Conservation (phyloP, 148 eudicot species). For the Arbutus unedo region DNA sequence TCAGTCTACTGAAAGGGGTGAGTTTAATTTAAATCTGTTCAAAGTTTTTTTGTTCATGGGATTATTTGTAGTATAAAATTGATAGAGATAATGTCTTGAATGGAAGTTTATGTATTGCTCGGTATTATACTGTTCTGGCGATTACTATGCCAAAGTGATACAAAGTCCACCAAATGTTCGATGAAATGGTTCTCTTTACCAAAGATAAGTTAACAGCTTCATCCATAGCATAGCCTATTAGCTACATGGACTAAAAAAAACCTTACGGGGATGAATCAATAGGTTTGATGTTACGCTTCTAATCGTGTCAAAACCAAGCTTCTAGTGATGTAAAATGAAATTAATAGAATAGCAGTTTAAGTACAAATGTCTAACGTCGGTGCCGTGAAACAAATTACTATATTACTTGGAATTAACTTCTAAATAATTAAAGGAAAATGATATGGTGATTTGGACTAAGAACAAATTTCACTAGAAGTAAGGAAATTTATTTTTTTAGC, state of each 20-base stretch:
- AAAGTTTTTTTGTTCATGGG: background rate
- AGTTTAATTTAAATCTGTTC: constrained; percentile 10
- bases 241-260: background rate
- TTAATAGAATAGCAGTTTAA: too few relatives aligned
- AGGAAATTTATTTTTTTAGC: too few relatives aligned
- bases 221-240: background rate
- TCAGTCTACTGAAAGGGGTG: constrained; percentile 49
- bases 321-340: too few relatives aligned
- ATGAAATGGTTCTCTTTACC: constrained; percentile 21
- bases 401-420: too few relatives aligned
- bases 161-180: constrained; percentile 21
- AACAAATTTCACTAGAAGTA: too few relatives aligned
- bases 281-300: background rate
- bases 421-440: too few relatives aligned
- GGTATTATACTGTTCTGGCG: background rate
- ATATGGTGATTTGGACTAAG: too few relatives aligned
- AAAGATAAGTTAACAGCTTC: background rate
- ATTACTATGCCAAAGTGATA: background rate
- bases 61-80: background rate
- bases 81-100: background rate
- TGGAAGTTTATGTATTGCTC: background rate
- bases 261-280: background rate
- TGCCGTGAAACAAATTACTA: too few relatives aligned
- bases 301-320: background rate
- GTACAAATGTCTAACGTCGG: too few relatives aligned